These are phyloP conservation scores for Amanita rimosa DNA, from an alignment of 768 basidiomycete genomes.

Conservation along the genomic window DNA sequence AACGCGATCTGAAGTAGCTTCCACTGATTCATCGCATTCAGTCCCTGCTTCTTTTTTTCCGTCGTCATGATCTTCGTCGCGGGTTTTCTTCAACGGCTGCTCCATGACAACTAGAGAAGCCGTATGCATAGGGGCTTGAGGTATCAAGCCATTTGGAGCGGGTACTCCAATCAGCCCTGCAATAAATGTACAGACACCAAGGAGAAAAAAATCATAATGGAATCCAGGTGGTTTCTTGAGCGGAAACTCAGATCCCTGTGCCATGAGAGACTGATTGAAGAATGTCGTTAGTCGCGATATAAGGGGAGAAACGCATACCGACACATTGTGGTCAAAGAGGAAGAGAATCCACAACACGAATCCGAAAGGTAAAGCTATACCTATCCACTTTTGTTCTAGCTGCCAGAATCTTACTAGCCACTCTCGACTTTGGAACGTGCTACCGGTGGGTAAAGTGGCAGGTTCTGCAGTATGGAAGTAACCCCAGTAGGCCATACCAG, in stretches of 20 bases:
- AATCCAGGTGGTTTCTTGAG: conserved; percentile 85
- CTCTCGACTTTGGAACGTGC: conserved; percentile 56
- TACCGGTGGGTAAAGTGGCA: conserved; percentile 54
- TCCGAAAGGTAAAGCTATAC: conserved; percentile 83
- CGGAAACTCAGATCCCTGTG: conserved; percentile 83
- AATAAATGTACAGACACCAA: conserved; percentile 85
- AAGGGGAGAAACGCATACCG: conserved; percentile 35
- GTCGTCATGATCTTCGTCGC: conserved; percentile 21
- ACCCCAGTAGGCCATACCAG: conserved; percentile 83
- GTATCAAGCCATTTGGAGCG: conserved; percentile 78
- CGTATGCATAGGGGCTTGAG: conserved; percentile 91
- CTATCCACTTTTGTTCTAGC: conserved; percentile 80
- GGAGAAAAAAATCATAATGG: conserved; percentile 83
- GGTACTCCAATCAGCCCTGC: conserved; percentile 80
- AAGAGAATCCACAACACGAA: conserved; percentile 83
- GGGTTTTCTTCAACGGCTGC: conserved; percentile 20
- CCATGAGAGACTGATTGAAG: conserved; percentile 66
- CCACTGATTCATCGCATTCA: conserved; percentile 1
- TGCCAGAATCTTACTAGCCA: conserved; percentile 92
- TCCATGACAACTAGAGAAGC: conserved; percentile 68
- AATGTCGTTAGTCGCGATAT: neutral
- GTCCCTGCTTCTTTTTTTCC: neutral
- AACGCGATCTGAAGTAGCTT: conserved; percentile 3
- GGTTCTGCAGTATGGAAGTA: conserved; percentile 50
- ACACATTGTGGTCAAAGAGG: conserved; percentile 94